These are phyloP conservation scores for Tolypocladium tropicale DNA, from an alignment of 2,329 filamentous ascomycete species.

Conservation along the genomic window DNA sequence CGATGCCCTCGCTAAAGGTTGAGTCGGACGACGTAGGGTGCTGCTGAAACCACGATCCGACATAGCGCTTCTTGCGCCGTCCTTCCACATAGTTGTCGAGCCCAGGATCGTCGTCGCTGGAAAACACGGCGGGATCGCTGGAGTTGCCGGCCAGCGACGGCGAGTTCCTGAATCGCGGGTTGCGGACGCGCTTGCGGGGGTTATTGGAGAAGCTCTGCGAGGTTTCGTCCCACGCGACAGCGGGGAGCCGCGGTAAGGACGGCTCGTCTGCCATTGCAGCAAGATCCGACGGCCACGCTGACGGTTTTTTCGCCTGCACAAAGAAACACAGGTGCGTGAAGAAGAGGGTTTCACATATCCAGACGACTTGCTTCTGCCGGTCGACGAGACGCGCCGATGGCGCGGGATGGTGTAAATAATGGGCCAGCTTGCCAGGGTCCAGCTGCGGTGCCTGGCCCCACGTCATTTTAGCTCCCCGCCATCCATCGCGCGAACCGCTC, in stretches of 20 bases:
- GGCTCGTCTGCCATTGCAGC: constrained; percentile 29
- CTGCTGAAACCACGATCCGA: constrained; percentile 60
- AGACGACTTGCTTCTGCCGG: not conserved
- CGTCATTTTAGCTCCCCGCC: not conserved
- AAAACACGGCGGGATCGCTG: constrained; percentile 62
- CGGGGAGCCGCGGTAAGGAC: constrained; percentile 27
- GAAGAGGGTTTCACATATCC: not conserved
- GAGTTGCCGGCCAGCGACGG: constrained; percentile 39
- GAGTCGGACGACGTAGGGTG: constrained; percentile 41
- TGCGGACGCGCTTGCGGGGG: constrained; percentile 27
- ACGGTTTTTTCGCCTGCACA: not conserved
- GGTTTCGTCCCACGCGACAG: constrained; percentile 26
- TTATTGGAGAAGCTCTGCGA: constrained; percentile 28
- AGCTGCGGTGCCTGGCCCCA: not conserved
- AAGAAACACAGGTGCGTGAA: not conserved
- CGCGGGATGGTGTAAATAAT: not conserved
- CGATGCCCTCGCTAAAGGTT: constrained; percentile 28
- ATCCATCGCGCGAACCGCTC: not conserved
- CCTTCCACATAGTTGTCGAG: constrained; percentile 53
- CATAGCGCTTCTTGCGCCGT: constrained; percentile 50
- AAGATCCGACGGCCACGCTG: not conserved
- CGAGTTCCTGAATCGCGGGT: constrained; percentile 15
- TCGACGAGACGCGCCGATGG: not conserved
- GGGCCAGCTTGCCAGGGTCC: not conserved
- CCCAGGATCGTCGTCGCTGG: constrained; percentile 59